Base-by-base conservation (phyloP, 257 asterid species). In the Solanum piurae region DNA sequence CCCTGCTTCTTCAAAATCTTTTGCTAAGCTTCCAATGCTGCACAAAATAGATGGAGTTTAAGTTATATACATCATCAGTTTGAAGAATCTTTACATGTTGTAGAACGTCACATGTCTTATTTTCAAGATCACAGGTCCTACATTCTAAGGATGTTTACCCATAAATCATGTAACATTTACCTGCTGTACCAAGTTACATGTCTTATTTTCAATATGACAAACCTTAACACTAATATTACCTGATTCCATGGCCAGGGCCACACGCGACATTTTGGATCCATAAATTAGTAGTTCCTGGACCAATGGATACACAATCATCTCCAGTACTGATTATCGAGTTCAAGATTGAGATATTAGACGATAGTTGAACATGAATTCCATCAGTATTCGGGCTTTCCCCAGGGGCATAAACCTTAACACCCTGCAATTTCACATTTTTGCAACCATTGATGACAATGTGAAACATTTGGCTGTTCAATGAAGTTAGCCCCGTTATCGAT, bases 231-330 rank as follows among this genome's bases (percentile, higher is more conserved):
- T 64, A 64, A 38, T 3, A 38, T 40, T 76, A 77, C 85, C 85
- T 80, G 40, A 80, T 80, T 80, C 85, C 85, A 9, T 80, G 85
- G 25, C 85, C 85, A 80, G 85, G 85, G 18, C 85, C 85, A 80
- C 85, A 80, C 11, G 66, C 66, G 3, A 80, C 20, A 27, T 80
- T 80, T 29, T 80, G 66, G 18, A 80, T 80, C 85, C 66, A 80
- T 6, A 80, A 80, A 34, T 80, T 80, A 46, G 5, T 80, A 44
- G 85, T 80, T 46, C 85, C 85, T 44, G 85, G 40, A 46, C 85
- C 85, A 6, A 80, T 16, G 4, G 85, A 80, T 46, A 80, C 36
- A 2, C 85, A 80, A 27, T 80, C 85, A 46, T 80, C 85, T 27
- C 85, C 85, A 5, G 85, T 80, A 80, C 68, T 80, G 68, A 80